A percentile compares a stretch with the other conserved stretches of the same genome.
These are phyloP conservation scores for Fusarium tanahbumbuense DNA, from an alignment of 2,329 filamentous ascomycete genomes.

Conservation along the genomic window DNA sequence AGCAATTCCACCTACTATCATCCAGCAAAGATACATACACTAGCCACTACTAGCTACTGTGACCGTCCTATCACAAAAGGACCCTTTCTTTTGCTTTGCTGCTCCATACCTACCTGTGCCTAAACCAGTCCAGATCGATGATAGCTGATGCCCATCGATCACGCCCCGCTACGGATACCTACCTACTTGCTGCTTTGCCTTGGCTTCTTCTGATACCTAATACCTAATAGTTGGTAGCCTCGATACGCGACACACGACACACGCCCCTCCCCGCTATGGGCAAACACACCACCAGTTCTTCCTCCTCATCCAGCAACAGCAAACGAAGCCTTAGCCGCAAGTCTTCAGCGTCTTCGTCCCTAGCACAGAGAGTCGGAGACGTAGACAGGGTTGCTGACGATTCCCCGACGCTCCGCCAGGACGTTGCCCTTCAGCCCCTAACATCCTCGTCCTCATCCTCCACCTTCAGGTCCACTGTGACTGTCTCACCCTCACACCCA, in stretches of 20 bases:
- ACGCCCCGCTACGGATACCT: constrained; percentile 16
- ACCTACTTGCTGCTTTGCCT: neutral
- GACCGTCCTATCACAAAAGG: neutral
- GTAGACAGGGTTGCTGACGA: constrained; percentile 44
- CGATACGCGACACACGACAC: constrained; percentile 21
- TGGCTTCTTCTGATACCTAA: constrained; percentile 2
- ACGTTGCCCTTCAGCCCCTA: constrained; percentile 51
- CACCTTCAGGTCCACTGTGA: constrained; percentile 45
- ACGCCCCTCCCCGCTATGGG: constrained; percentile 46
- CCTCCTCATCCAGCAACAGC: constrained; percentile 36
- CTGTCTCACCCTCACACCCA: constrained; percentile 44
- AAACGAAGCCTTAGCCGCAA: constrained; percentile 41
- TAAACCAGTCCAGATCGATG: constrained; percentile 16
- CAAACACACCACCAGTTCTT: constrained; percentile 37
- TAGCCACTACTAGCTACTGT: neutral
- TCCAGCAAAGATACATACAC: neutral
- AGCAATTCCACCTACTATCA: neutral
- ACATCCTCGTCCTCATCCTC: constrained; percentile 43
- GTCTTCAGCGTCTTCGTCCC: constrained; percentile 41
- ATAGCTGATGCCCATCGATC: constrained; percentile 26
- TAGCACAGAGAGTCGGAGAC: constrained; percentile 35
- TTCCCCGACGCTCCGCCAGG: constrained; percentile 45
- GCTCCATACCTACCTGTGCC: constrained; percentile 24
- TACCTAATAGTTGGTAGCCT: neutral
- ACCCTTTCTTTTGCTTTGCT: constrained; percentile 6